Percentiles rank a stretch among this genome's conserved stretches.
These are phyloP conservation scores for Agaricus subrufescens DNA, from an alignment of 768 basidiomycete species.

Conservation along the genomic window DNA sequence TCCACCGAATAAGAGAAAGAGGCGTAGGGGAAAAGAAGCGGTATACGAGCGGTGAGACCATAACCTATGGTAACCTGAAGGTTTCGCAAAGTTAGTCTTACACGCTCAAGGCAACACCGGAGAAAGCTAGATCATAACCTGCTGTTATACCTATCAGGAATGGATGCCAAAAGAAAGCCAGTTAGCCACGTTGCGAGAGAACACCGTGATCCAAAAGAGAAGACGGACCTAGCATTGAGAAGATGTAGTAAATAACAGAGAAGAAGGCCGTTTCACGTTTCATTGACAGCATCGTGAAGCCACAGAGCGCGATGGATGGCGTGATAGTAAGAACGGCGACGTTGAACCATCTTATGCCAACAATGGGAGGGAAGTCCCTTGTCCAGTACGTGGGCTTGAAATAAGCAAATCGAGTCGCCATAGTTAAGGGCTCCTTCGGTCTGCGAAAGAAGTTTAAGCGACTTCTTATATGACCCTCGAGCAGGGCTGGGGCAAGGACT, in stretches of 20 bases:
- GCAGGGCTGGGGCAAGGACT: background rate
- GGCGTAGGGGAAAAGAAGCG: conserved; percentile 65
- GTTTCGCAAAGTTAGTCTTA: background rate
- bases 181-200: conserved; percentile 4
- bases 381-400: conserved; percentile 11
- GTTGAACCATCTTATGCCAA: conserved; percentile 74
- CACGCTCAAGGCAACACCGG: background rate
- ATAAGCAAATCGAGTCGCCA: background rate
- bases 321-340: conserved; percentile 64
- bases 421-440: background rate
- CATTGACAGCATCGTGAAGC: conserved; percentile 44
- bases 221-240: conserved; percentile 75
- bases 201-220: background rate
- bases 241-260: conserved; percentile 69
- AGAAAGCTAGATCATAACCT: conserved; percentile 22
- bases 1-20: conserved; percentile 67
- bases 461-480: background rate
- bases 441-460: background rate
- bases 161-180: background rate
- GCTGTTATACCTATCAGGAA: conserved; percentile 42
- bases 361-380: conserved; percentile 41
- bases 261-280: conserved; percentile 54
- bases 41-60: conserved; percentile 87
- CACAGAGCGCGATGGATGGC: conserved; percentile 68
- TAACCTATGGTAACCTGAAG: conserved; percentile 71